Percentiles rank a stretch among this genome's conserved stretches.
Conservation (phyloP, 2,329 filamentous ascomycete species). For the Xylaria digitata region DNA sequence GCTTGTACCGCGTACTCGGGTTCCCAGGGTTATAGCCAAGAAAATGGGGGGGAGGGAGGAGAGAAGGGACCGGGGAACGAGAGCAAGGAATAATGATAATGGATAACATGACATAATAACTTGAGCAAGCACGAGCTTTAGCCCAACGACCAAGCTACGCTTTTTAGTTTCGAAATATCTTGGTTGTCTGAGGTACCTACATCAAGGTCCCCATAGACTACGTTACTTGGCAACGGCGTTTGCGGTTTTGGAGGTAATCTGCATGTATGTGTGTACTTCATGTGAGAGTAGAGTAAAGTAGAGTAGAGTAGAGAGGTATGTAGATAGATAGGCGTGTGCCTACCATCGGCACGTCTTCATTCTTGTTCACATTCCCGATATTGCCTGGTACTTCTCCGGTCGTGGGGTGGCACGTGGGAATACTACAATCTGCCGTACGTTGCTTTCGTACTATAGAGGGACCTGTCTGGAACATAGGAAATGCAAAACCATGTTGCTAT, state of each 20-base stretch:
- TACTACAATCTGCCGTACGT: slow-evolving; percentile 24
- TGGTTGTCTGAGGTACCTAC: slow-evolving; percentile 6
- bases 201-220: slow-evolving; percentile 11
- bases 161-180: slow-evolving; percentile 20
- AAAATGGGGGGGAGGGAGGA: background rate
- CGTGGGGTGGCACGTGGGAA: slow-evolving; percentile 35
- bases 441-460: slow-evolving; percentile 15
- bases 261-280: slow-evolving; percentile 3
- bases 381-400: slow-evolving; percentile 20
- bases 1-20: slow-evolving; percentile 34
- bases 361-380: slow-evolving; percentile 11
- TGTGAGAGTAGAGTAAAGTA: background rate
- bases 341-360: background rate
- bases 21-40: slow-evolving; percentile 20
- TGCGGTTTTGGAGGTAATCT: slow-evolving; percentile 2
- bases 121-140: background rate
- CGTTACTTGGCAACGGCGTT: slow-evolving; percentile 1
- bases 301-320: background rate
- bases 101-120: background rate
- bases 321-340: slow-evolving; percentile 19
- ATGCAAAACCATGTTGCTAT: slow-evolving; percentile 3
- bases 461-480: background rate
- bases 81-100: background rate
- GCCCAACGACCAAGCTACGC: slow-evolving; percentile 18
- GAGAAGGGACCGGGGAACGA: background rate